phyloP scores from a whole-genome alignment of 2,329 filamentous ascomycete species.

The Cercospora nicotianae region DNA sequence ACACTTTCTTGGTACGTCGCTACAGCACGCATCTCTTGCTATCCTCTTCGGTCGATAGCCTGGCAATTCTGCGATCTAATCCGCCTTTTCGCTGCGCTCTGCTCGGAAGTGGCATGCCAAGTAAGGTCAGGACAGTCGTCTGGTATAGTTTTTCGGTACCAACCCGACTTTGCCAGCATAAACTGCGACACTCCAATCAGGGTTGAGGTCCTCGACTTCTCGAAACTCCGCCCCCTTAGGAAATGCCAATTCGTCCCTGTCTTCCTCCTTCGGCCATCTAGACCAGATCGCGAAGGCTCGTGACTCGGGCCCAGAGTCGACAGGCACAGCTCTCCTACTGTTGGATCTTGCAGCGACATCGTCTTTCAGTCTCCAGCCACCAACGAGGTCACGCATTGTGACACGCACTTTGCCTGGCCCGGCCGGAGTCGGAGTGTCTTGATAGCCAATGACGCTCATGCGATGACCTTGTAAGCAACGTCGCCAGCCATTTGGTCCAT shows the following conservation, averaged over 20 bases:
- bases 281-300: conserved; percentile 66
- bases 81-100: background rate
- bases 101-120: background rate
- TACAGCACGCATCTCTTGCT: background rate
- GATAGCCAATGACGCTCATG: conserved; percentile 78
- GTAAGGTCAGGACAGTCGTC: conserved; percentile 23
- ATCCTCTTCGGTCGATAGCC: background rate
- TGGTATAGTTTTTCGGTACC: conserved; percentile 78
- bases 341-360: conserved; percentile 13
- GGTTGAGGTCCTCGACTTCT: conserved; percentile 84
- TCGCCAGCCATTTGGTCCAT: conserved; percentile 79
- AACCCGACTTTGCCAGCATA: conserved; percentile 79
- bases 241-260: conserved; percentile 77
- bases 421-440: conserved; percentile 52
- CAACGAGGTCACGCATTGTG: conserved; percentile 71
- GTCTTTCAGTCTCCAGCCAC: conserved; percentile 68
- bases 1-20: background rate
- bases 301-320: conserved; percentile 71
- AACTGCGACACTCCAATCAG: conserved; percentile 84
- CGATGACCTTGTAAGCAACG: conserved; percentile 78
- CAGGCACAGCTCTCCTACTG: conserved; percentile 54
- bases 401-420: conserved; percentile 66
- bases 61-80: background rate
- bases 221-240: conserved; percentile 78
- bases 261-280: conserved; percentile 68